Evolutionary conservation across 2,329 filamentous ascomycete species (phyloP).

Genomic region (Alternaria triticina): DNA sequence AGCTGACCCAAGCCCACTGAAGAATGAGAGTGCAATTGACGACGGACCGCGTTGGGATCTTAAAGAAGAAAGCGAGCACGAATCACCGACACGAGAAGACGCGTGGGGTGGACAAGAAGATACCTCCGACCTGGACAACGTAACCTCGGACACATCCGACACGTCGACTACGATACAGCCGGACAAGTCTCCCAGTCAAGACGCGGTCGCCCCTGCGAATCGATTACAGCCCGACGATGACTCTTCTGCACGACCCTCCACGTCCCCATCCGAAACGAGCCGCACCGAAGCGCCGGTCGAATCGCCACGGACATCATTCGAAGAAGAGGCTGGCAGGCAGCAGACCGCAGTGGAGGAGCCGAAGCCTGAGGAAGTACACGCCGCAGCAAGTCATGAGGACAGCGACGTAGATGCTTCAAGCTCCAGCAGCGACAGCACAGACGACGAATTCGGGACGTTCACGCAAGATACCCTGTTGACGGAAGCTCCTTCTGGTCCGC

Average conservation of each 20-base stretch:
- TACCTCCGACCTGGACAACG: constrained; percentile 16
- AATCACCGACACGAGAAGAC: constrained; percentile 5
- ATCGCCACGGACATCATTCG: constrained; percentile 47
- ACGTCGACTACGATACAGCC: constrained; percentile 40
- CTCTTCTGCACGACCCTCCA: constrained; percentile 43
- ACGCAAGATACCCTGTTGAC: constrained; percentile 7
- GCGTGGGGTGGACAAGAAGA: constrained; percentile 20
- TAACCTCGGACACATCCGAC: constrained; percentile 39
- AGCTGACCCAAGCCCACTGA: not conserved
- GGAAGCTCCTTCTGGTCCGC: not conserved
- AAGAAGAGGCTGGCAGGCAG: constrained; percentile 29
- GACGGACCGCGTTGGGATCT: constrained; percentile 11
- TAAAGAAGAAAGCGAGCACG: not conserved
- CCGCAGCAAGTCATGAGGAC: not conserved
- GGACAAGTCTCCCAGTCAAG: constrained; percentile 14
- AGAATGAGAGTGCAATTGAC: not conserved
- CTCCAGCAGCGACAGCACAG: constrained; percentile 4
- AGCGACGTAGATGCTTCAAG: not conserved
- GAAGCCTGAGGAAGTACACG: not conserved
- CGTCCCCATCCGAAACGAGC: constrained; percentile 46
- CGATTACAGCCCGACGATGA: constrained; percentile 33
- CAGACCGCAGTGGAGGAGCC: not conserved
- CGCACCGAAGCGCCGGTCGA: constrained; percentile 37
- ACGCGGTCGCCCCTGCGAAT: constrained; percentile 3
- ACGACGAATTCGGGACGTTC: constrained; percentile 7